Conservation (phyloP, 176 grass and related monocot genomes). For the Chrysopogon serrulatus region DNA sequence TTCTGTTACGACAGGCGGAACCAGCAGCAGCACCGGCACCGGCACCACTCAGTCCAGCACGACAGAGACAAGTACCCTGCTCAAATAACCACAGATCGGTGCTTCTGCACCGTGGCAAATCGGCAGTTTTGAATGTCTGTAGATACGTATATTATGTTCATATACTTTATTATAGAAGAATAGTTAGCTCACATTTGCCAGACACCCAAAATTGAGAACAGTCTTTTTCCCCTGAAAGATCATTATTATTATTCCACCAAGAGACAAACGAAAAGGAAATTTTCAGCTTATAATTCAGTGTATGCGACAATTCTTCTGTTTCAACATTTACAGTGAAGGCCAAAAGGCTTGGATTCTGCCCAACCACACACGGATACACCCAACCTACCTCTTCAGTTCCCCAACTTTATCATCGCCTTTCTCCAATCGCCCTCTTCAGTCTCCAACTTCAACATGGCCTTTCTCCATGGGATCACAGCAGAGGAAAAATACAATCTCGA, state of each 20-base stretch:
- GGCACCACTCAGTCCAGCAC: background rate
- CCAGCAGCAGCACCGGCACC: background rate
- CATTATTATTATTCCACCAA: background rate
- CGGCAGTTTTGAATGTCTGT: too few relatives aligned
- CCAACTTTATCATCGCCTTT: background rate
- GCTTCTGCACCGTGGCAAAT: too few relatives aligned
- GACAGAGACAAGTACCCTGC: background rate
- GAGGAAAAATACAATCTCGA: background rate
- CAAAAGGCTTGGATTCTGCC: background rate
- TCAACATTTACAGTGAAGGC: slow-evolving; percentile 23
- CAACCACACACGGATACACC: background rate
- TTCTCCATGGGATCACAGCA: background rate
- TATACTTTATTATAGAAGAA: too few relatives aligned
- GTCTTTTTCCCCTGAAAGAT: too few relatives aligned
- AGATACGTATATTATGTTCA: background rate
- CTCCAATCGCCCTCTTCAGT: background rate
- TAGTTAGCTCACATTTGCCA: background rate
- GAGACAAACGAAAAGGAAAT: background rate
- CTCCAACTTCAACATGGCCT: background rate
- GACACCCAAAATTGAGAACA: background rate
- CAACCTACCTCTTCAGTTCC: background rate
- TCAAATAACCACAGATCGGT: background rate
- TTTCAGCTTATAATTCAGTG: background rate
- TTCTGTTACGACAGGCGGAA: background rate
- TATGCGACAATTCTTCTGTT: background rate